These are phyloP conservation scores for Zymoseptoria tritici DNA, from an alignment of 2,329 filamentous ascomycete genomes.

Conservation along the genomic window DNA sequence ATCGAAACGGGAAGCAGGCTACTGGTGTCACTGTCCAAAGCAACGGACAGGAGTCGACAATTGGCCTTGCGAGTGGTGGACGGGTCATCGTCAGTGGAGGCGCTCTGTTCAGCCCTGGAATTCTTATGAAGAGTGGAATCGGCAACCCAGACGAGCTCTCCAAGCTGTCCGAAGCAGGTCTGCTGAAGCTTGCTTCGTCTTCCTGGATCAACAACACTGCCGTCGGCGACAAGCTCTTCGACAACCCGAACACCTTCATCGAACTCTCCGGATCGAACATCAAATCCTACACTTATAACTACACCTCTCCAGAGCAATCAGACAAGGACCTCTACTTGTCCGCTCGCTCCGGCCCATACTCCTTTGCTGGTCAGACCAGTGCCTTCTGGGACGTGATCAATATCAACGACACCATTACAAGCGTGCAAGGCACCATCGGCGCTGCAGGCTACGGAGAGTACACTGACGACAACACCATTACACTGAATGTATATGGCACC, in stretches of 20 bases:
- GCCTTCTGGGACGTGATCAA: conserved; percentile 50
- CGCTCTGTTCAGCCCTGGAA: conserved; percentile 56
- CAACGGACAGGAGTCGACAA: conserved; percentile 58
- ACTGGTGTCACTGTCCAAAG: conserved; percentile 44
- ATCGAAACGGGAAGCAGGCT: conserved; percentile 50
- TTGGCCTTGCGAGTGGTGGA: conserved; percentile 55
- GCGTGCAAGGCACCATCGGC: conserved; percentile 49
- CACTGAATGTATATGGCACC: conserved; percentile 51
- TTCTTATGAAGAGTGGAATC: conserved; percentile 59
- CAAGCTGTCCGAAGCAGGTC: conserved; percentile 31
- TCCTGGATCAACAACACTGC: conserved; percentile 45
- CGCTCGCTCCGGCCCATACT: conserved; percentile 44
- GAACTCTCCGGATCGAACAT: conserved; percentile 48
- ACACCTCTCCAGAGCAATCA: conserved; percentile 35
- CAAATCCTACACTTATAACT: conserved; percentile 43
- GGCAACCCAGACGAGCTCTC: conserved; percentile 49
- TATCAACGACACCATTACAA: conserved; percentile 40
- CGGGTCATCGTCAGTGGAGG: conserved; percentile 45
- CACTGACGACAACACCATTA: conserved; percentile 46
- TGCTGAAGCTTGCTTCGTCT: conserved; percentile 29
- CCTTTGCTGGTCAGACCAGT: conserved; percentile 47
- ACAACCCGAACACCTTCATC: conserved; percentile 40
- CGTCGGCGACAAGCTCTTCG: conserved; percentile 47
- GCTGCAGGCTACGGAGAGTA: conserved; percentile 42
- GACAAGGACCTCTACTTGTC: conserved; percentile 44